Evolutionary conservation across 2,329 filamentous ascomycete species (phyloP), one percentile per base, ranked within the genome.

Genomic region (Thelonectria blattea): DNA sequence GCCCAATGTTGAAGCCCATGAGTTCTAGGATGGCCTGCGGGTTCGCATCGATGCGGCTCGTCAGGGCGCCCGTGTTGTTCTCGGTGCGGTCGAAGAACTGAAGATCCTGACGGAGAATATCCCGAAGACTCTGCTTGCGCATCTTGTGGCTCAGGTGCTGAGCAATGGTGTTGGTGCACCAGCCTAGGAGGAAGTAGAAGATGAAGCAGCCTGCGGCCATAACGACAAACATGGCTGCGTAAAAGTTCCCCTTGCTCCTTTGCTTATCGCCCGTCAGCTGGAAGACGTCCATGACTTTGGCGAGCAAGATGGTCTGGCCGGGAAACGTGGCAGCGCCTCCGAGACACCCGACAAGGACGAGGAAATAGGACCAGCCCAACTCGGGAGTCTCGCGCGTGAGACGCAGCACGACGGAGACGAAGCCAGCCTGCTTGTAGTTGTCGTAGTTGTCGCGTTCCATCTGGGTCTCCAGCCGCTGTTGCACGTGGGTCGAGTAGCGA

Each of bases 161-260:
- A 22, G 68, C 65, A 18, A 71, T 49, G 5, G 67, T 60, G 56
- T 78, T 80, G 14, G 75, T 74, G 2, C 69, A 47, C 58, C 68
- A 77, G 2, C 78, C 78, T 37, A 79, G 65, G 9, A 65, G 47
- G 47, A 77, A 77, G 65, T 85, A 85, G 10, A 76, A 73, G 1
- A 83, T 48, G 1, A 82, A 72, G n/a, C 76, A 74, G 3, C 76
- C 81, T 3, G 75, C 72, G 3, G 83, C 81, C 39, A 83, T 65
- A 1, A 84, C 75, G 46, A 84, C 79, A 62, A 86, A 86, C 83
- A 86, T 85, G 52, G 79, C 73, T 0, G 83, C 79, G 72, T 77
- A 85, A 65, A 85, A 85, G 66, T 86, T 78, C 9, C 82, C 83
- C 1, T 69, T 68, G 2, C 71, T 61, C 6, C 69, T 69, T 72